A percentile compares a stretch with the other conserved stretches of the same genome.
Conservation (phyloP, 1,139 yeast genomes). For the Nakaseomyces sp. region DNA sequence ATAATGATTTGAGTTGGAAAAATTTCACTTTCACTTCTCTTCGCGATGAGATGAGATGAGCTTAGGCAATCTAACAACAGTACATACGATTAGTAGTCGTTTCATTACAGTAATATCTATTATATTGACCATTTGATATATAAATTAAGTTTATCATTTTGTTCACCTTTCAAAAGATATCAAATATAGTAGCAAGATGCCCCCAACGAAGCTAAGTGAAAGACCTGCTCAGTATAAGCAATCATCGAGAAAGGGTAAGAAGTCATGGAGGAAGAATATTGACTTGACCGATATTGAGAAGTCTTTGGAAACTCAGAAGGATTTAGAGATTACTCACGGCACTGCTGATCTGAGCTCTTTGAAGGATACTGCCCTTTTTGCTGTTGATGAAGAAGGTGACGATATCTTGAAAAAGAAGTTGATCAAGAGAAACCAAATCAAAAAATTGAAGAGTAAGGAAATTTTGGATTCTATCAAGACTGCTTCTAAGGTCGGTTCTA, state of each 20-base stretch:
- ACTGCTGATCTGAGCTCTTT: constrained; percentile 35
- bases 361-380: constrained; percentile 46
- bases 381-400: constrained; percentile 66
- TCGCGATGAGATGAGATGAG: constrained; percentile 3
- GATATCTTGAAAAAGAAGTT: constrained; percentile 35
- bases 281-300: constrained; percentile 71
- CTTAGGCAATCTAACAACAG: background rate
- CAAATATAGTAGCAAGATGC: constrained; percentile 21
- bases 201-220: constrained; percentile 12
- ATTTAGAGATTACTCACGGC: constrained; percentile 60
- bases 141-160: too few species aligned
- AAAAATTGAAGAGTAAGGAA: constrained; percentile 58
- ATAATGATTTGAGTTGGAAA: background rate
- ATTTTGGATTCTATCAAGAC: constrained; percentile 48
- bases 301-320: constrained; percentile 61
- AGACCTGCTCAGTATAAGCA: constrained; percentile 47
- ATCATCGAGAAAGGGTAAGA: constrained; percentile 82
- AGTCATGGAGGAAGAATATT: constrained; percentile 92
- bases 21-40: background rate
- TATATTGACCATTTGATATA: too few species aligned
- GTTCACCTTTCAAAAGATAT: too few species aligned
- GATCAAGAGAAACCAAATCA: constrained; percentile 35
- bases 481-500: constrained; percentile 71
- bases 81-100: too few species aligned
- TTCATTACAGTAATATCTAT: too few species aligned